Evolutionary conservation across 768 basidiomycete genomes (phyloP).

Genomic region (Jaapia argillacea): DNA sequence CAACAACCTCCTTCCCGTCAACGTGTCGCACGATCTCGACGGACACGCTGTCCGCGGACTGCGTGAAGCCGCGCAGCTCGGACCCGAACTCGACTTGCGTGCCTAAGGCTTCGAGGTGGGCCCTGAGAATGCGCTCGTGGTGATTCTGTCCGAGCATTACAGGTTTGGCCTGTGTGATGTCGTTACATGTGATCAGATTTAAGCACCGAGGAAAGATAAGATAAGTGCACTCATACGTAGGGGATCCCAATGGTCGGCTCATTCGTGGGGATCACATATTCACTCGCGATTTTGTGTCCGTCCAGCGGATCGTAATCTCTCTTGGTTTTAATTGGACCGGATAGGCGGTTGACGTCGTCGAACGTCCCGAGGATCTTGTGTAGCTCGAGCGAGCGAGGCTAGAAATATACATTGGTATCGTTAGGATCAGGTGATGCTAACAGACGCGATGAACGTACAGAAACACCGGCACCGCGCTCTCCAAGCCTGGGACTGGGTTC

Average conservation of each 20-base stretch:
- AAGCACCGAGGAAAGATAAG: neutral
- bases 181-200: too few species aligned
- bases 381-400: neutral
- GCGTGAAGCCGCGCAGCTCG: neutral
- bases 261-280: neutral
- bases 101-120: neutral
- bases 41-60: neutral
- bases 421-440: neutral
- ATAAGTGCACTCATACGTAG: neutral
- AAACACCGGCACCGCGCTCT: neutral
- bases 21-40: neutral
- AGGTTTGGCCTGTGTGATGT: neutral
- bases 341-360: neutral
- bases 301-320: neutral
- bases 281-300: neutral
- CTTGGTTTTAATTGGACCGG: neutral
- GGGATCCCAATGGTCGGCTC: neutral
- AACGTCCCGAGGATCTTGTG: neutral
- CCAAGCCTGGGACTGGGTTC: neutral
- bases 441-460: neutral
- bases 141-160: neutral
- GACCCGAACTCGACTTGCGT: neutral
- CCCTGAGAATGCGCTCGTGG: constrained; percentile 5
- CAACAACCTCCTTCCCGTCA: neutral
- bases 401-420: neutral